These are phyloP conservation scores for Rhinocladiella similis DNA, from an alignment of 2,329 filamentous ascomycete genomes.

Conservation along the genomic window DNA sequence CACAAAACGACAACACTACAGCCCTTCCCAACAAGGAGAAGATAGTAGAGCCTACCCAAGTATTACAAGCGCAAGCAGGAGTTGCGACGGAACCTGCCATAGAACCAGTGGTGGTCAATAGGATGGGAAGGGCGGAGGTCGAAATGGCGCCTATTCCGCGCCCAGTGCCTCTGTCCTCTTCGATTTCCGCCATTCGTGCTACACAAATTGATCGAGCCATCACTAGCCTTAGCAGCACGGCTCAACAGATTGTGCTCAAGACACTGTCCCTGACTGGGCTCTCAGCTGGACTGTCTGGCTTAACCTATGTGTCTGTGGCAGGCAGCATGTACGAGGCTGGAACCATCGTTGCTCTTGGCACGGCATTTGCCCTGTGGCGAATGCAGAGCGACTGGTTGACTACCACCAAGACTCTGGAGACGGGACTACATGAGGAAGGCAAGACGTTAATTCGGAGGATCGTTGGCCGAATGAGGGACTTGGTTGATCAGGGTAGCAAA, in stretches of 20 bases:
- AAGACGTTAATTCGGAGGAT: slow-evolving; percentile 55
- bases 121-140: slow-evolving; percentile 23
- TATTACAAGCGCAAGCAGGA: slow-evolving; percentile 21
- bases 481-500: slow-evolving; percentile 48
- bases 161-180: slow-evolving; percentile 65
- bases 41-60: slow-evolving; percentile 3
- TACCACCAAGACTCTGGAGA: slow-evolving; percentile 54
- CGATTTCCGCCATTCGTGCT: slow-evolving; percentile 70
- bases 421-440: slow-evolving; percentile 57
- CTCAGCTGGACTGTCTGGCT: slow-evolving; percentile 54
- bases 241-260: slow-evolving; percentile 73
- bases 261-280: slow-evolving; percentile 66
- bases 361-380: slow-evolving; percentile 57
- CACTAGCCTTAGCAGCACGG: slow-evolving; percentile 69
- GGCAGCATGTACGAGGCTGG: slow-evolving; percentile 59
- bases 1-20: not conserved
- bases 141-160: slow-evolving; percentile 18
- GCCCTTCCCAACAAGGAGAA: not conserved
- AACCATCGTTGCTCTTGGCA: slow-evolving; percentile 58
- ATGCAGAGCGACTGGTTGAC: slow-evolving; percentile 61
- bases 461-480: slow-evolving; percentile 49
- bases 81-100: slow-evolving; percentile 15
- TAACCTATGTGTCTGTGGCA: slow-evolving; percentile 56
- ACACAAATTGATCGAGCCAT: slow-evolving; percentile 67
- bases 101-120: slow-evolving; percentile 26